A percentile compares a stretch with the other conserved stretches of the same genome.
These are phyloP conservation scores for Monosporascus sp. DNA, from an alignment of 2,329 filamentous ascomycete genomes.

Conservation along the genomic window DNA sequence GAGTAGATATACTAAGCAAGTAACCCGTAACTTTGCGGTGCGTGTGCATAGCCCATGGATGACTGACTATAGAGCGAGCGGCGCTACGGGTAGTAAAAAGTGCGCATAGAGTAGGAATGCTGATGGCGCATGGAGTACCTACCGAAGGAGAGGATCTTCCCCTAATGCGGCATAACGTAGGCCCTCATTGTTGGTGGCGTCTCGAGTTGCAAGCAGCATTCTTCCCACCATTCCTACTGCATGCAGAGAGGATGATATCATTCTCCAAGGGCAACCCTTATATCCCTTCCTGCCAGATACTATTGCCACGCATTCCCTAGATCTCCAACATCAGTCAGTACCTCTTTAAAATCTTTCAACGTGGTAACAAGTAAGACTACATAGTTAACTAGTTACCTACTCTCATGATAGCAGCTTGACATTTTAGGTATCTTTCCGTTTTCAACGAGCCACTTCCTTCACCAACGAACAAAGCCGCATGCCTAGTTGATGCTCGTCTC, in stretches of 20 bases:
- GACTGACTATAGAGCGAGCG: neutral
- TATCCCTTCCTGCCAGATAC: neutral
- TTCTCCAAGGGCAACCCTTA: neutral
- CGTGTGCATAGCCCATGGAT: too few species aligned
- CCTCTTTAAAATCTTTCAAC: neutral
- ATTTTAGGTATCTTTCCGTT: neutral
- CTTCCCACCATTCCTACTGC: constrained; percentile 7
- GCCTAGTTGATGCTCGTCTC: neutral
- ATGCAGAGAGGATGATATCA: neutral
- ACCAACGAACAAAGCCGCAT: neutral
- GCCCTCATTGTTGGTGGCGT: neutral
- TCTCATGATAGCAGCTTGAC: neutral
- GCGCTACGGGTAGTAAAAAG: neutral
- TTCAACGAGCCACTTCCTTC: neutral
- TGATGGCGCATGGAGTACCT: too few species aligned
- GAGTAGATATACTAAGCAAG: neutral
- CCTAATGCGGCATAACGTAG: too few species aligned
- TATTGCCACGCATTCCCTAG: neutral
- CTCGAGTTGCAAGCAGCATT: constrained; percentile 9
- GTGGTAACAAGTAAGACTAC: neutral
- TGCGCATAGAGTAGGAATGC: too few species aligned
- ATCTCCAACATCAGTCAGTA: neutral
- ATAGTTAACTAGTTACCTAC: neutral
- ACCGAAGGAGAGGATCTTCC: too few species aligned
- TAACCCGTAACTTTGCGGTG: neutral